Conservation (phyloP, 495 filamentous ascomycete species). For the Durotheca rogersii region DNA sequence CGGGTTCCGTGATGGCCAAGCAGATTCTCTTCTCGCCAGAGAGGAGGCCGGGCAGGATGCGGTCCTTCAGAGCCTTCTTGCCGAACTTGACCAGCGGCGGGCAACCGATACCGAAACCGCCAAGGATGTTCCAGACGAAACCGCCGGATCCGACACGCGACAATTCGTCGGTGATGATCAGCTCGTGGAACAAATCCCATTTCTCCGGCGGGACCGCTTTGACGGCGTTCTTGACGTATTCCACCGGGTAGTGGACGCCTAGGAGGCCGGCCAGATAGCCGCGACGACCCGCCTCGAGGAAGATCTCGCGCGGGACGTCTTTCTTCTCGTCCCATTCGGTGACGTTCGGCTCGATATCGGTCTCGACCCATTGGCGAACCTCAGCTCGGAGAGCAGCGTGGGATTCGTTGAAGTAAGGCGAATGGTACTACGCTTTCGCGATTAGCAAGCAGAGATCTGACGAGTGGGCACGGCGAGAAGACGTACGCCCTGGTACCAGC, state of each 20-base stretch:
- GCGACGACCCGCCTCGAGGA: constrained; percentile 90
- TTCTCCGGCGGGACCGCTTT: constrained; percentile 79
- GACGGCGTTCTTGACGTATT: constrained; percentile 68
- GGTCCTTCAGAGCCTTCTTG: constrained; percentile 83
- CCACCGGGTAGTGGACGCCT: constrained; percentile 74
- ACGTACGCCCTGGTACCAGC: constrained; percentile 90
- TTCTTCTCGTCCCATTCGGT: constrained; percentile 96
- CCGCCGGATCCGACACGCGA: constrained; percentile 86
- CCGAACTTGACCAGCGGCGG: constrained; percentile 91
- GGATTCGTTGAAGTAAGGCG: constrained; percentile 90
- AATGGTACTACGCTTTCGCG: constrained; percentile 73
- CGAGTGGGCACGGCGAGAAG: not conserved
- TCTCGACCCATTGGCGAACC: constrained; percentile 87
- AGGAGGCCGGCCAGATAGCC: constrained; percentile 91
- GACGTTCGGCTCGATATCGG: constrained; percentile 85
- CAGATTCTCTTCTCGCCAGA: constrained; percentile 95
- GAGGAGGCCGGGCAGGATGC: constrained; percentile 73
- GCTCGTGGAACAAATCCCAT: constrained; percentile 98
- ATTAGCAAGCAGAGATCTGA: constrained; percentile 2
- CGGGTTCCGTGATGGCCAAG: constrained; percentile 57
- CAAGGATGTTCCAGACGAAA: constrained; percentile 97
- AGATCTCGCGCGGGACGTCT: constrained; percentile 81
- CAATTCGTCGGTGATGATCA: constrained; percentile 91
- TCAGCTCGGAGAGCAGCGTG: constrained; percentile 88
- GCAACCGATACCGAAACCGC: constrained; percentile 90